Percentiles rank a stretch among this genome's conserved stretches.
phyloP scores from a whole-genome alignment of 169 alveolate genomes.

The Plasmodium blacklocki region DNA sequence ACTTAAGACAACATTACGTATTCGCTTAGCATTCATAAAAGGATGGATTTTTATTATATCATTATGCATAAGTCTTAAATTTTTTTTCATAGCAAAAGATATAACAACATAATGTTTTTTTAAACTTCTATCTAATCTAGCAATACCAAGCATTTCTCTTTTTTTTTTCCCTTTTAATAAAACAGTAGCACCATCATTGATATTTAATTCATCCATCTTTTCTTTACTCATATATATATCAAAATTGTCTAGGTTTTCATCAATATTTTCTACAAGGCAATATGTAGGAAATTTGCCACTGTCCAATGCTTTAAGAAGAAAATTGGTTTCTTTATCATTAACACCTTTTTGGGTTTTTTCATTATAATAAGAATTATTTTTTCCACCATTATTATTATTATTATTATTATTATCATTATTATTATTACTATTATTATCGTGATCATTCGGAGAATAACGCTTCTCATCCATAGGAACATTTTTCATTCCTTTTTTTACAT shows the following conservation, averaged over 20 bases:
- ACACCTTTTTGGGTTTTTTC: not conserved
- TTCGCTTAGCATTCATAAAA: conserved; percentile 8
- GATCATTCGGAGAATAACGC: not conserved
- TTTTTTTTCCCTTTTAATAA: conserved; percentile 63
- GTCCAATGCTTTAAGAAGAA: conserved; percentile 44
- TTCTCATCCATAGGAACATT: not conserved
- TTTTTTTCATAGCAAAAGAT: conserved; percentile 59
- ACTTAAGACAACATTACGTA: conserved; percentile 31
- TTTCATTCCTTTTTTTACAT: not conserved
- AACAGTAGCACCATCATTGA: conserved; percentile 34
- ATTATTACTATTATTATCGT: not conserved
- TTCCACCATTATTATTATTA: not conserved
- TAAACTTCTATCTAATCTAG: conserved; percentile 11
- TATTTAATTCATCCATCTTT: conserved; percentile 40
- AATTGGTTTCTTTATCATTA: conserved; percentile 22
- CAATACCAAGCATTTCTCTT: conserved; percentile 44
- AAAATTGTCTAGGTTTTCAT: conserved; percentile 46
- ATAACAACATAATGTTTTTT: conserved; percentile 35
- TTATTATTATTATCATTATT: not conserved
- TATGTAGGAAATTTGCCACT: conserved; percentile 53
- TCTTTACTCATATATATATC: conserved; percentile 58
- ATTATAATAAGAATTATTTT: not conserved
- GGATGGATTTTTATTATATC: conserved; percentile 56
- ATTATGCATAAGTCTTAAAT: conserved; percentile 57
- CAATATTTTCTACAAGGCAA: conserved; percentile 60